Evolutionary conservation across 177 flowering plant genomes (phyloP), one percentile per base, ranked within the genome.

Genomic region (Vitis hybrid): DNA sequence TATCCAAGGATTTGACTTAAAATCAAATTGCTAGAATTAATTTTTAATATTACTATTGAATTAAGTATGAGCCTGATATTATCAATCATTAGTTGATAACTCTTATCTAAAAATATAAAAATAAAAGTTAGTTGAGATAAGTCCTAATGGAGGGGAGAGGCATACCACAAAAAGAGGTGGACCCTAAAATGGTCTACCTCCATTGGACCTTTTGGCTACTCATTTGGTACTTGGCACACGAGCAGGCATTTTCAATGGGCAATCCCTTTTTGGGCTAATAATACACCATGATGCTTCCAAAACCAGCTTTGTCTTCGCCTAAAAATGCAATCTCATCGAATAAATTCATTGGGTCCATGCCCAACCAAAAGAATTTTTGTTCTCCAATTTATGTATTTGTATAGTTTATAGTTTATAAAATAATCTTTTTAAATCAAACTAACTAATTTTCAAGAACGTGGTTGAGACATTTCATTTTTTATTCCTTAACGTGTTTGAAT

Each of bases 231-330:
- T 59, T 68, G 62, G 56, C 64, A 59, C 56, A 48, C 56, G 71
- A 59, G 33, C 15, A 13, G 12, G 9, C 64, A 26, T 33, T 11
- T 62, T 62, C 10, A 39, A 53, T n/a, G 56, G 15, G 56, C 56
- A 53, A 62, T 14, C 11, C 5, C 11, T 1, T 8, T 39, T 39
- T 39, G 45, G 45, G 45, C 45, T 53, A 66, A 66, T 66, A 55
- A 67, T 57, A 58, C 33, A 50, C 29, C 5, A 66, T 55, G 5
- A 53, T 29, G 13, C 19, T 31, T 15, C 69, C 69, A 66, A 66
- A 66, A 53, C 21, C 7, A 31, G 21, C 29, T 55, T 29, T 66
- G 69, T 31, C 69, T 14, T 66, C 56, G 22, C 69, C 60, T n/a
- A 29, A 19, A 7, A 39, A 29, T 26, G 56, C 19, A 55, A 66